These are phyloP conservation scores for Emericellopsis cladophorae DNA, from an alignment of 2,329 filamentous ascomycete genomes.

Conservation along the genomic window DNA sequence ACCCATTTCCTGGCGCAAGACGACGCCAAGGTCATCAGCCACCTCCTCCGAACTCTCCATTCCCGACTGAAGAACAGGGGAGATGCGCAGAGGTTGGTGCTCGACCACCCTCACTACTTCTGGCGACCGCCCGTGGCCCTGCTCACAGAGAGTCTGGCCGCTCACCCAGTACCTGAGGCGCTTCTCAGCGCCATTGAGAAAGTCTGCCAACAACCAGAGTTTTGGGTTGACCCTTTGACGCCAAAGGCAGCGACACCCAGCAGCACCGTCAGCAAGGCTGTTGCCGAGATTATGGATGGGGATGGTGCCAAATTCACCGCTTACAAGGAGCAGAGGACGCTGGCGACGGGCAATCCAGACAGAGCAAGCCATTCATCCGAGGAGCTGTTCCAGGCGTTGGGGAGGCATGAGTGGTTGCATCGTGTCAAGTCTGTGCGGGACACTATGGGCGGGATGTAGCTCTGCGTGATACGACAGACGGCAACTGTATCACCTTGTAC, in stretches of 20 bases:
- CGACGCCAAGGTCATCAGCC: too few relatives aligned
- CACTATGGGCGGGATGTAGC: too few relatives aligned
- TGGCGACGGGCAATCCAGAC: too few relatives aligned
- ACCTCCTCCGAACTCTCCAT: constrained; percentile 3
- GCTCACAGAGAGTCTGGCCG: constrained; percentile 13
- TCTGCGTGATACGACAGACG: too few relatives aligned
- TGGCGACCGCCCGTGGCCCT: constrained; percentile 19
- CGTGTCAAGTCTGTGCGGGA: too few relatives aligned
- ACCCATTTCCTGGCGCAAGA: too few relatives aligned
- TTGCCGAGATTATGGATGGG: not conserved
- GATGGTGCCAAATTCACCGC: too few relatives aligned
- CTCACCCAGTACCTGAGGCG: not conserved
- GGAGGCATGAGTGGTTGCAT: too few relatives aligned
- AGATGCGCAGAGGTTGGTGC: constrained; percentile 8
- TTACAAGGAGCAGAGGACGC: too few relatives aligned
- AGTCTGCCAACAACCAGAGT: constrained; percentile 5
- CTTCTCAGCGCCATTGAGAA: constrained; percentile 11
- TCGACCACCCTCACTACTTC: constrained; percentile 21
- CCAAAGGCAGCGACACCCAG: not conserved
- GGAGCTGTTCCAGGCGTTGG: too few relatives aligned
- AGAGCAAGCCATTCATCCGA: too few relatives aligned
- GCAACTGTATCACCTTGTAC: too few relatives aligned
- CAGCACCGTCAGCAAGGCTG: not conserved
- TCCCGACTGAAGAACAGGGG: constrained; percentile 12
- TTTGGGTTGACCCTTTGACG: not conserved